These are phyloP conservation scores for Kappamyces sp. DNA, from an alignment of 192 early-diverging fungal species.

Conservation along the genomic window DNA sequence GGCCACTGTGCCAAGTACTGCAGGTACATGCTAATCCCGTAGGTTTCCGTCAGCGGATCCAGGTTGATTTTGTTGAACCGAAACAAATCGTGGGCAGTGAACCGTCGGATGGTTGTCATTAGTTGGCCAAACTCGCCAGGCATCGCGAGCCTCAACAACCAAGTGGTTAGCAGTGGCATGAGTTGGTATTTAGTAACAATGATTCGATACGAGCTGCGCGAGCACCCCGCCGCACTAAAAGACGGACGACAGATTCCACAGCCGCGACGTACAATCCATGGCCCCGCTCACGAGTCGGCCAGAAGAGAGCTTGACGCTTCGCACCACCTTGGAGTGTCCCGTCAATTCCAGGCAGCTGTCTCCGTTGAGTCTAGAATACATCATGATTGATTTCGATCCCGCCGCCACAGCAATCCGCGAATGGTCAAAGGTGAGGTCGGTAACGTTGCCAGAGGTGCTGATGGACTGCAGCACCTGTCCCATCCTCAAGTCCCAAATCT, in stretches of 20 bases:
- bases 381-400: slow-evolving; percentile 21
- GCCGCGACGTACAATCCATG: slow-evolving; percentile 29
- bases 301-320: slow-evolving; percentile 19
- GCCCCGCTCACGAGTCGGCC: slow-evolving; percentile 29
- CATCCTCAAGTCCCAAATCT: slow-evolving; percentile 38
- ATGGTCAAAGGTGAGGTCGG: slow-evolving; percentile 26
- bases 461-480: slow-evolving; percentile 27
- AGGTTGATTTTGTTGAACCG: slow-evolving; percentile 92
- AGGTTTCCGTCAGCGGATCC: slow-evolving; percentile 91
- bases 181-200: too few relatives aligned
- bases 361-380: slow-evolving; percentile 30
- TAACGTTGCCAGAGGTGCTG: slow-evolving; percentile 21
- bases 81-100: slow-evolving; percentile 90
- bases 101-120: slow-evolving; percentile 53
- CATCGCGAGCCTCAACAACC: too few relatives aligned
- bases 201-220: too few relatives aligned
- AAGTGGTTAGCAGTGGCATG: too few relatives aligned
- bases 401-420: slow-evolving; percentile 23
- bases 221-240: too few relatives aligned
- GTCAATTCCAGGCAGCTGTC: slow-evolving; percentile 17
- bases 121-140: too few relatives aligned
- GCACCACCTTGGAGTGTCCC: slow-evolving; percentile 33
- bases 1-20: slow-evolving; percentile 87
- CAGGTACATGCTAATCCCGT: slow-evolving; percentile 91
- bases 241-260: slow-evolving; percentile 24